Evolutionary conservation across 1,139 yeast species (phyloP).

Genomic region (Chernovozyma sophiae-reginae): DNA sequence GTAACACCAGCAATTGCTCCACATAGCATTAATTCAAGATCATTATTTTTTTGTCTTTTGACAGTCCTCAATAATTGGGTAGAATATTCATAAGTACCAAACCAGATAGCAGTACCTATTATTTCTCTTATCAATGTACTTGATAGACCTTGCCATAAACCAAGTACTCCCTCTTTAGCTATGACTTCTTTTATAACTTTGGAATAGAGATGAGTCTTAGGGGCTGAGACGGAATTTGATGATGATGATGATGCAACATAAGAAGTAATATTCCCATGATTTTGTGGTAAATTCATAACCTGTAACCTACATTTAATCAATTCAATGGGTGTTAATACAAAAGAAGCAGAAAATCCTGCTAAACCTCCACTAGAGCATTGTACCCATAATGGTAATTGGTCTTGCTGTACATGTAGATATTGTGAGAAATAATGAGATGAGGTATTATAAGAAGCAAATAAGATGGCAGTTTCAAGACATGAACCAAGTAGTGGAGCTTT

Average conservation of each 20-base stretch:
- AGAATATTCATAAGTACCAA: slow-evolving; percentile 75
- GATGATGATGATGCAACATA: neutral
- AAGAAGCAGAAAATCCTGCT: slow-evolving; percentile 81
- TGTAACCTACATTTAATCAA: slow-evolving; percentile 84
- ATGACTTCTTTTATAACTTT: slow-evolving; percentile 43
- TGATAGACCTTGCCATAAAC: slow-evolving; percentile 77
- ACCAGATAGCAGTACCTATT: slow-evolving; percentile 93
- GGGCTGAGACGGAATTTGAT: neutral
- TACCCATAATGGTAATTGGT: slow-evolving; percentile 30
- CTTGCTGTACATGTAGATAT: slow-evolving; percentile 14
- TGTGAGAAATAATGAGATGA: slow-evolving; percentile 14
- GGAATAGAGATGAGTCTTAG: slow-evolving; percentile 12
- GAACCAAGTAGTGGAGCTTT: slow-evolving; percentile 85
- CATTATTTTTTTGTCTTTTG: slow-evolving; percentile 28
- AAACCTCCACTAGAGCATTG: slow-evolving; percentile 67
- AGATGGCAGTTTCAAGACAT: slow-evolving; percentile 74
- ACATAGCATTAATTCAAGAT: slow-evolving; percentile 57
- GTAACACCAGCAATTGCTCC: slow-evolving; percentile 86
- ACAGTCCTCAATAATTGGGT: slow-evolving; percentile 32
- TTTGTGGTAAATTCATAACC: slow-evolving; percentile 45
- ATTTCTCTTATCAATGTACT: slow-evolving; percentile 84
- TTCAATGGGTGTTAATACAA: slow-evolving; percentile 85
- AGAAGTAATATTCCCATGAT: slow-evolving; percentile 6
- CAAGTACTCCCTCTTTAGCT: slow-evolving; percentile 48
- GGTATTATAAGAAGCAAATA: slow-evolving; percentile 58